Conservation (phyloP, 495 filamentous ascomycete species). For the Annulohypoxylon nitens region DNA sequence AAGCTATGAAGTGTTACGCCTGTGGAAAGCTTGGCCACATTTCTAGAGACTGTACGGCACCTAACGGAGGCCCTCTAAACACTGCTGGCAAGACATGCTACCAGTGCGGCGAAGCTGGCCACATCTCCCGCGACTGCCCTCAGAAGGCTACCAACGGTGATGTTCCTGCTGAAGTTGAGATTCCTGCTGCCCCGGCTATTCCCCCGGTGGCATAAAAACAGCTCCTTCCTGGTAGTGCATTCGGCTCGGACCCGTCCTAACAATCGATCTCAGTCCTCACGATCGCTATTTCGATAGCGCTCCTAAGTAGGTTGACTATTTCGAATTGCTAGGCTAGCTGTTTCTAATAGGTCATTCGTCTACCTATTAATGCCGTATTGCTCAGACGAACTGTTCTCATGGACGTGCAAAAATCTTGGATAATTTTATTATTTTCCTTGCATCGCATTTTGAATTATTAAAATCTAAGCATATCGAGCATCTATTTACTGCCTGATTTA, state of each 20-base stretch:
- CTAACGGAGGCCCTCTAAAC: slow-evolving; percentile 95
- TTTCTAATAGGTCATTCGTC: slow-evolving; percentile 2
- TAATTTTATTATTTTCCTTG: slow-evolving; percentile 33
- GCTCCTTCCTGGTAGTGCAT: slow-evolving; percentile 1
- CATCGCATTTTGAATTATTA: slow-evolving; percentile 41
- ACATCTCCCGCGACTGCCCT: slow-evolving; percentile 96
- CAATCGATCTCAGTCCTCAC: slow-evolving; percentile 5
- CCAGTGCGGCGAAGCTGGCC: slow-evolving; percentile 92
- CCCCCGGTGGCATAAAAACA: slow-evolving; percentile 54
- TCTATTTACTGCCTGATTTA: slow-evolving; percentile 33
- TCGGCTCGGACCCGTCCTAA: slow-evolving; percentile 20
- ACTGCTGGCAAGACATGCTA: slow-evolving; percentile 99
- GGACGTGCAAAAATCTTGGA: slow-evolving; percentile 30
- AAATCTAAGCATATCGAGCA: slow-evolving; percentile 45
- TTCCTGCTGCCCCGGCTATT: slow-evolving; percentile 49
- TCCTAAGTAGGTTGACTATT: slow-evolving; percentile 6
- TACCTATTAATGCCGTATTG: slow-evolving; percentile 23
- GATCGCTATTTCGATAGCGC: slow-evolving; percentile 6
- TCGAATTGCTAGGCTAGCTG: slow-evolving; percentile 9
- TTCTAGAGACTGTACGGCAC: slow-evolving; percentile 95
- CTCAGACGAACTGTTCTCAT: slow-evolving; percentile 10
- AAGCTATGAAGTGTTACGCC: slow-evolving; percentile 99
- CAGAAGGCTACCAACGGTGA: slow-evolving; percentile 69
- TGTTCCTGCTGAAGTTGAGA: slow-evolving; percentile 54
- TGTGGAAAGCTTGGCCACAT: slow-evolving; percentile 99